A percentile compares a stretch with the other conserved stretches of the same genome.
Conservation (phyloP, 2,329 filamentous ascomycete genomes). For the Colletotrichum lini region DNA sequence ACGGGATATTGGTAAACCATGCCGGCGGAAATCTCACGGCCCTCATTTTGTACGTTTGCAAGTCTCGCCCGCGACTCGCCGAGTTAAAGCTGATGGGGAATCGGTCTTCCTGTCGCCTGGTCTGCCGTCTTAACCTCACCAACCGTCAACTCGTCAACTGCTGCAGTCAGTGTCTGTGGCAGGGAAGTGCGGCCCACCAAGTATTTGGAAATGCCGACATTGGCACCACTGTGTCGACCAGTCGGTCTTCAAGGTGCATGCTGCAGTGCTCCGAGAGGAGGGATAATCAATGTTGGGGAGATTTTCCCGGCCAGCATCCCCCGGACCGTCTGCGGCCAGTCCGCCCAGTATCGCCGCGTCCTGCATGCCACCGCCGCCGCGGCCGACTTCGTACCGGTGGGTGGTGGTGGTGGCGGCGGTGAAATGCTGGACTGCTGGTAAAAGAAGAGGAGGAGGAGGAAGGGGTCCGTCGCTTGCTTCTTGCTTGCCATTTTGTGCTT, state of each 20-base stretch:
- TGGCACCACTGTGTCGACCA: not conserved
- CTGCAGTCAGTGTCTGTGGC: not conserved
- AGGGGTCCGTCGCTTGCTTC: constrained; percentile 7
- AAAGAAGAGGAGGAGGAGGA: too few species aligned
- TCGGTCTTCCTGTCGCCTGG: not conserved
- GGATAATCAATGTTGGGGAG: constrained; percentile 9
- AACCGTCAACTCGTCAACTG: not conserved
- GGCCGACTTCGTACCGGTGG: not conserved
- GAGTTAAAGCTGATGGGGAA: too few species aligned
- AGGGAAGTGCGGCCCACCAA: not conserved
- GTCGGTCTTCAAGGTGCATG: constrained; percentile 26
- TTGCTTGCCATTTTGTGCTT: constrained; percentile 9
- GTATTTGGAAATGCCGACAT: not conserved
- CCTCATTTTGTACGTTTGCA: not conserved
- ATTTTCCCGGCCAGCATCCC: constrained; percentile 13
- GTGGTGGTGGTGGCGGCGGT: not conserved
- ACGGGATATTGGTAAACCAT: constrained; percentile 22
- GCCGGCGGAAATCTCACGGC: constrained; percentile 15
- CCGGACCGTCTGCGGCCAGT: constrained; percentile 2
- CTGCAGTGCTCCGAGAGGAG: constrained; percentile 19
- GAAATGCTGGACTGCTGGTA: not conserved
- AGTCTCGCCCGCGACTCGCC: too few species aligned
- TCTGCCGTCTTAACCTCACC: not conserved
- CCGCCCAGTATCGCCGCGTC: constrained; percentile 2
- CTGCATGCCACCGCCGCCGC: not conserved